Conservation (phyloP, 1,284 basidiomycete genomes). For the Apiotrichum gamsii region DNA sequence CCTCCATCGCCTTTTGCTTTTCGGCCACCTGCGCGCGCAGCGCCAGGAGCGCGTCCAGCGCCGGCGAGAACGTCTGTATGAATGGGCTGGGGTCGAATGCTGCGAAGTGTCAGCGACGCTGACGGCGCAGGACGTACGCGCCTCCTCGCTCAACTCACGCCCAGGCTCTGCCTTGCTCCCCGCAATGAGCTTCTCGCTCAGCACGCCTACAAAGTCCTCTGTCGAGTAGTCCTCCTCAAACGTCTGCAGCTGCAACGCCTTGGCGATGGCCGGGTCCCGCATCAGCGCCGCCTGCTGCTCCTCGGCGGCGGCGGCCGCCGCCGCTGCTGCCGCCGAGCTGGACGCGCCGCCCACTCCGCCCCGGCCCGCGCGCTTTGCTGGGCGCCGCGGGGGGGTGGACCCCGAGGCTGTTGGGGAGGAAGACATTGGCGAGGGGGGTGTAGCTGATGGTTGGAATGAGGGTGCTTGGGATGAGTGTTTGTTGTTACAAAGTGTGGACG, state of each 20-base stretch:
- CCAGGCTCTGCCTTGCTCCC: constrained; percentile 74
- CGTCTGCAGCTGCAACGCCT: constrained; percentile 59
- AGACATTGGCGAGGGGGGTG: neutral
- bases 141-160: constrained; percentile 53
- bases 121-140: neutral
- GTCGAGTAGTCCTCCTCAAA: constrained; percentile 88
- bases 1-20: constrained; percentile 84
- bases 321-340: too few species aligned
- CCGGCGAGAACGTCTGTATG: constrained; percentile 81
- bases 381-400: constrained; percentile 8
- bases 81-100: constrained; percentile 93
- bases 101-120: constrained; percentile 45
- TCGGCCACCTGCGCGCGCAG: constrained; percentile 81
- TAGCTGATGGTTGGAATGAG: neutral
- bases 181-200: constrained; percentile 78
- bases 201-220: constrained; percentile 76
- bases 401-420: neutral
- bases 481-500: too few species aligned
- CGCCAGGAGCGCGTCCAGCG: constrained; percentile 76
- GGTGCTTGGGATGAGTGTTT: too few species aligned
- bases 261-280: constrained; percentile 55
- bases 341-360: neutral
- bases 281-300: constrained; percentile 6
- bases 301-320: neutral
- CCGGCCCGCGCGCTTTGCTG: constrained; percentile 1